Conservation (phyloP, 495 filamentous ascomycete genomes). For the Amorphotheca resinae region DNA sequence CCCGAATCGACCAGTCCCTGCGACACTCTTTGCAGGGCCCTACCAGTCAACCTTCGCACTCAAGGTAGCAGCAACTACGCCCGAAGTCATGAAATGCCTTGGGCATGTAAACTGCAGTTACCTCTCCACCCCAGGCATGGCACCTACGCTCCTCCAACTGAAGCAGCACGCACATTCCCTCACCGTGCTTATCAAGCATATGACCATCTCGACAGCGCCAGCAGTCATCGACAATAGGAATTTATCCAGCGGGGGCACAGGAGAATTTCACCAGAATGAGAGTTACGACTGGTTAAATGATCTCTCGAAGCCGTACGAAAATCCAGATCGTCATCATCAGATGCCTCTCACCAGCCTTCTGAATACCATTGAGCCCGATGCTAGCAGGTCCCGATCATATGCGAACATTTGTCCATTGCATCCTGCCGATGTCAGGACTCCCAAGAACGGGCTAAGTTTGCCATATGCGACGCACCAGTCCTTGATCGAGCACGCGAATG, state of each 20-base stretch:
- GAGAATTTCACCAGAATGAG: conserved; percentile 16
- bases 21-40: conserved; percentile 10
- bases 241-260: conserved; percentile 3
- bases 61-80: not conserved
- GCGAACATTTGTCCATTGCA: conserved; percentile 17
- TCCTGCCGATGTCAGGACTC: not conserved
- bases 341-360: conserved; percentile 31
- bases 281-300: conserved; percentile 40
- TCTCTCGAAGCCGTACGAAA: conserved; percentile 31
- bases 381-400: not conserved
- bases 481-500: conserved; percentile 40
- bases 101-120: conserved; percentile 34
- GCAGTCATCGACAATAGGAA: conserved; percentile 17
- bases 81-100: not conserved
- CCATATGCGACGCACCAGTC: conserved; percentile 35
- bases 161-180: conserved; percentile 45
- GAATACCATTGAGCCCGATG: conserved; percentile 27
- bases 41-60: conserved; percentile 14
- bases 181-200: conserved; percentile 32
- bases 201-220: conserved; percentile 21
- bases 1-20: too few species aligned
- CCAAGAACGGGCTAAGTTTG: not conserved
- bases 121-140: conserved; percentile 29
- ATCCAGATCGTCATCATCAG: conserved; percentile 23
- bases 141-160: conserved; percentile 37